A percentile compares a stretch with the other conserved stretches of the same genome.
phyloP scores from a whole-genome alignment of 768 basidiomycete genomes.

The Amanita fuliginea region DNA sequence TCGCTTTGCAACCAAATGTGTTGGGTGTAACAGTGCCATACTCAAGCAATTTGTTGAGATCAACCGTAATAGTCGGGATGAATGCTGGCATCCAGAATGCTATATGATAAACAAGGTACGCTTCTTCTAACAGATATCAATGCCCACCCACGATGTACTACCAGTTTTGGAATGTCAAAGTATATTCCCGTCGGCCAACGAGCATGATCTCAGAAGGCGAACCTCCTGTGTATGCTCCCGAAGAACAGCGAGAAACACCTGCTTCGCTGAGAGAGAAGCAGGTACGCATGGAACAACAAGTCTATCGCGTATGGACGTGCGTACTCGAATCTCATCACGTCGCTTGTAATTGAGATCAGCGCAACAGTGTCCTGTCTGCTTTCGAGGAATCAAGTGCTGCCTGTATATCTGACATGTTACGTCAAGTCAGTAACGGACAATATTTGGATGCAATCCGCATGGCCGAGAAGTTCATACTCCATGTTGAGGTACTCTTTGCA shows the following conservation, averaged over 20 bases:
- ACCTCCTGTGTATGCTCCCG: constrained; percentile 54
- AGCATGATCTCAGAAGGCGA: constrained; percentile 39
- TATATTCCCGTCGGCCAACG: constrained; percentile 62
- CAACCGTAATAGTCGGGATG: constrained; percentile 94
- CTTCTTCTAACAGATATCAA: constrained; percentile 1
- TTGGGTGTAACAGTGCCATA: constrained; percentile 94
- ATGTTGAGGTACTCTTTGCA: constrained; percentile 95
- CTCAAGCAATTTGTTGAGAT: constrained; percentile 99
- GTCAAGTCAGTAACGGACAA: constrained; percentile 93
- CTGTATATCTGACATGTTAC: constrained; percentile 97
- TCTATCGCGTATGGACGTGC: constrained; percentile 98
- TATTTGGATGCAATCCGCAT: constrained; percentile 95
- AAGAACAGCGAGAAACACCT: constrained; percentile 75
- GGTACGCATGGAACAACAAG: constrained; percentile 90
- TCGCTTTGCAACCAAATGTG: constrained; percentile 96
- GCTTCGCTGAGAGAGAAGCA: constrained; percentile 81
- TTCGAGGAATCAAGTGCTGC: constrained; percentile 99
- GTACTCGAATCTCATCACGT: constrained; percentile 19
- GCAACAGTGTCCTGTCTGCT: constrained; percentile 74
- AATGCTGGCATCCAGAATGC: constrained; percentile 99
- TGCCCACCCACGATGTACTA: neutral
- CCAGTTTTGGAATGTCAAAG: constrained; percentile 99
- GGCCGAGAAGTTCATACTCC: constrained; percentile 97
- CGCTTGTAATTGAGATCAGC: constrained; percentile 1
- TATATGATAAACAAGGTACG: constrained; percentile 99